Evolutionary conservation across 2,329 filamentous ascomycete genomes (phyloP).

Genomic region (Penicillium griseofulvum): DNA sequence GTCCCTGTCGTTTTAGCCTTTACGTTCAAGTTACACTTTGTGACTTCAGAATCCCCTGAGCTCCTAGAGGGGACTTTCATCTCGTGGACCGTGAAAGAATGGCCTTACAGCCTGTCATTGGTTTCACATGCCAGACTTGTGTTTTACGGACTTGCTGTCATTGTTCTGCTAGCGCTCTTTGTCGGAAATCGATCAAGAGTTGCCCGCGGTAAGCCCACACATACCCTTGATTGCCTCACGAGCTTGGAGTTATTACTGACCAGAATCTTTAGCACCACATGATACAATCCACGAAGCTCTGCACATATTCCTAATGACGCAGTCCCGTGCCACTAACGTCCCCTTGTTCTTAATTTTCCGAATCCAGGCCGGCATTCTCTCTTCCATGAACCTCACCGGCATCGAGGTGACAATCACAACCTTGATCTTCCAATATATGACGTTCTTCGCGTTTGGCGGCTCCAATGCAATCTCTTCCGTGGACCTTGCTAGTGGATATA

Average conservation of each 20-base stretch:
- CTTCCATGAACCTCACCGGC: constrained; percentile 40
- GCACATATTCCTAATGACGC: constrained; percentile 77
- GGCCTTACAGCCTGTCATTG: constrained; percentile 44
- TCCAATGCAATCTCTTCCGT: constrained; percentile 95
- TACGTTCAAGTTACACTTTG: constrained; percentile 87
- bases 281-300: constrained; percentile 61
- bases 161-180: constrained; percentile 29
- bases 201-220: constrained; percentile 18
- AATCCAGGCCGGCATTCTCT: constrained; percentile 56
- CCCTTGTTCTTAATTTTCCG: constrained; percentile 78
- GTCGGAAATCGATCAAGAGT: constrained; percentile 6
- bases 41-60: constrained; percentile 82
- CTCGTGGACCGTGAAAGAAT: constrained; percentile 35
- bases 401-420: constrained; percentile 66
- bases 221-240: not conserved
- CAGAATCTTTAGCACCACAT: constrained; percentile 14
- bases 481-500: constrained; percentile 91
- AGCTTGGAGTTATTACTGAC: constrained; percentile 10
- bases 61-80: constrained; percentile 52
- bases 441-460: constrained; percentile 88
- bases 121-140: constrained; percentile 52
- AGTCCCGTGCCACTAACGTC: constrained; percentile 80
- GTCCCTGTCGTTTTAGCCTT: constrained; percentile 58
- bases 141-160: constrained; percentile 46
- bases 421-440: constrained; percentile 73